A percentile compares a stretch with the other conserved stretches of the same genome.
These are phyloP conservation scores for Phytopythium aichiense DNA, from an alignment of 352 stramenopile species.

Conservation along the genomic window DNA sequence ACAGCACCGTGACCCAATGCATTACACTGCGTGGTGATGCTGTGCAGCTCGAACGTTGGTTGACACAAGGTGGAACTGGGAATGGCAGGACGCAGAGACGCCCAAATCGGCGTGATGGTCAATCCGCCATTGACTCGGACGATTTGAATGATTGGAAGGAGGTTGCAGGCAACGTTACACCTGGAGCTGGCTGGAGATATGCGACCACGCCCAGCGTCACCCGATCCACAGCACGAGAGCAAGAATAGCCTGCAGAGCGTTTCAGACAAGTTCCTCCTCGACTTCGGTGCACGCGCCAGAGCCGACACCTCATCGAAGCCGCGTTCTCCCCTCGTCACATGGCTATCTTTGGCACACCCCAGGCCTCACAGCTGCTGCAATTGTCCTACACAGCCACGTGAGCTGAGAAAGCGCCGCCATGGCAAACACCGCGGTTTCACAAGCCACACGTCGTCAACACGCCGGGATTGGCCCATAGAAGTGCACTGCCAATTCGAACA, in stretches of 20 bases:
- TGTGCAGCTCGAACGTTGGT: neutral
- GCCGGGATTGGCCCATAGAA: neutral
- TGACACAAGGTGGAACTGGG: neutral
- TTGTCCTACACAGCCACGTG: neutral
- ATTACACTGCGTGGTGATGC: neutral
- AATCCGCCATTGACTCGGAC: neutral
- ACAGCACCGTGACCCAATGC: neutral
- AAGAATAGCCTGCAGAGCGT: neutral
- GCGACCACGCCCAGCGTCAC: neutral
- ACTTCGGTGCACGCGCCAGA: neutral
- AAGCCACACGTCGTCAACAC: neutral
- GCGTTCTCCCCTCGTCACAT: neutral
- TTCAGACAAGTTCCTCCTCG: neutral
- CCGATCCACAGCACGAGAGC: neutral
- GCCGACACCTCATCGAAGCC: neutral
- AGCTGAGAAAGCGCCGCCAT: neutral
- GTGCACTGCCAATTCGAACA: no score
- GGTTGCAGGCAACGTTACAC: neutral
- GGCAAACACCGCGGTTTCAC: neutral
- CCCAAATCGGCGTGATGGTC: neutral
- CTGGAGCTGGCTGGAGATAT: neutral
- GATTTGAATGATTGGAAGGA: neutral
- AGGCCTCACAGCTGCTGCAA: neutral
- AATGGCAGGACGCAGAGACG: neutral
- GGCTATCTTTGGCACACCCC: neutral